These are phyloP conservation scores for Camelina hispida DNA, from an alignment of 345 rosid species.

Conservation along the genomic window DNA sequence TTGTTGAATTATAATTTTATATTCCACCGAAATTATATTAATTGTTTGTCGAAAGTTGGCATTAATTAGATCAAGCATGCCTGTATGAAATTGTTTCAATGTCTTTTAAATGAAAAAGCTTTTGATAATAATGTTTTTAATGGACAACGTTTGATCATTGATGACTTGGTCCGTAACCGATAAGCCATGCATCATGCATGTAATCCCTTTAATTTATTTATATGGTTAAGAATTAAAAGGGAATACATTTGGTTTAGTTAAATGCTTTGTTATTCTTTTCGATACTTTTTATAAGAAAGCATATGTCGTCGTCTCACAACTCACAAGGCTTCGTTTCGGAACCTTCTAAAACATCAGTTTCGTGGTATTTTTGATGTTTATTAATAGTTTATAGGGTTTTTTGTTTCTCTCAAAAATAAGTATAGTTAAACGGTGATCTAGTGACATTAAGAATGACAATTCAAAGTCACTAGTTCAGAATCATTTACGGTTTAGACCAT, in stretches of 20 bases:
- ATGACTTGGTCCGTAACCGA: constrained; percentile 39
- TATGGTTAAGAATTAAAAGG: background rate
- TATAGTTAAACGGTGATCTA: too few species aligned
- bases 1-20: background rate
- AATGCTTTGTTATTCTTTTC: background rate
- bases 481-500: too few species aligned
- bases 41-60: constrained; percentile 32
- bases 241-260: background rate
- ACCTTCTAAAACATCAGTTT: too few species aligned
- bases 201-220: constrained; percentile 12
- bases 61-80: constrained; percentile 47
- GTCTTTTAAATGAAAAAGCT: constrained; percentile 26
- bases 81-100: constrained; percentile 28
- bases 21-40: constrained; percentile 24
- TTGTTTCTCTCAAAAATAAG: too few species aligned
- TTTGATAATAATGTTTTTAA: constrained; percentile 37
- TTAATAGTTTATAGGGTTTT: too few species aligned
- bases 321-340: too few species aligned
- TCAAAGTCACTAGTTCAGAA: too few species aligned
- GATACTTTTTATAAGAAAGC: background rate
- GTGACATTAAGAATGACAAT: too few species aligned
- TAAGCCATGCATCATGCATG: constrained; percentile 48
- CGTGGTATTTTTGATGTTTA: too few species aligned
- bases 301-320: background rate
- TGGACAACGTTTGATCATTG: constrained; percentile 22